Evolutionary conservation across 1,139 yeast species (phyloP).

Genomic region (Scheffersomyces parashehatae): DNA sequence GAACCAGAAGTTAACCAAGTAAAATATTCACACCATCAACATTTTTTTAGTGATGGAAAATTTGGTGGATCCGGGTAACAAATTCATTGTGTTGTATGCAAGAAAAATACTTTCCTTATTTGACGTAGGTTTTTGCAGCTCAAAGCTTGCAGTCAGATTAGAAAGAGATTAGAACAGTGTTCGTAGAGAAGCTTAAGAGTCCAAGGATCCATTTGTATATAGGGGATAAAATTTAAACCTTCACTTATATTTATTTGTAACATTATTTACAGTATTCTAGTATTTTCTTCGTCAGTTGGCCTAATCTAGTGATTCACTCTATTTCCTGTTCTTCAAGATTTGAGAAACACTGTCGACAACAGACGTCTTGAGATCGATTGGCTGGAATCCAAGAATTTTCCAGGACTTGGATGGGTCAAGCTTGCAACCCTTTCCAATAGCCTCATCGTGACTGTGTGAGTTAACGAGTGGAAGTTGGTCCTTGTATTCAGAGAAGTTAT

Average conservation of each 20-base stretch:
- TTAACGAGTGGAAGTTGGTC: background rate
- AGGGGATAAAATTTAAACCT: no score
- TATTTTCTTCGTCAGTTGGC: no score
- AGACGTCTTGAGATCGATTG: background rate
- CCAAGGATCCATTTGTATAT: no score
- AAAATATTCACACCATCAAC: background rate
- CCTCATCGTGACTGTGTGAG: background rate
- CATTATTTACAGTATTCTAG: no score
- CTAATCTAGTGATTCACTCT: no score
- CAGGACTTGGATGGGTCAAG: background rate
- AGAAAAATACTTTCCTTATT: no score
- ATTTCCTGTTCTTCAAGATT: background rate
- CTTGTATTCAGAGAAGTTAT: conserved; percentile 1
- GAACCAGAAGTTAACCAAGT: conserved; percentile 9
- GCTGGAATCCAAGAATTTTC: background rate
- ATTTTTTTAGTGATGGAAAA: background rate
- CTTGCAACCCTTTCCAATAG: background rate
- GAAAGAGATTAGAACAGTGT: no score
- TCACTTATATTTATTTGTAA: no score
- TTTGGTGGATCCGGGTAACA: conserved; percentile 10
- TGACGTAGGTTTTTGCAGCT: no score
- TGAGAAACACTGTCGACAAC: background rate
- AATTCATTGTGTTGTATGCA: no score
- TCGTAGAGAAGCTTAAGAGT: no score
- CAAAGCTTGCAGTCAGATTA: no score